phyloP scores from a whole-genome alignment of 306 rosid genomes.

The Argentina anserina region DNA sequence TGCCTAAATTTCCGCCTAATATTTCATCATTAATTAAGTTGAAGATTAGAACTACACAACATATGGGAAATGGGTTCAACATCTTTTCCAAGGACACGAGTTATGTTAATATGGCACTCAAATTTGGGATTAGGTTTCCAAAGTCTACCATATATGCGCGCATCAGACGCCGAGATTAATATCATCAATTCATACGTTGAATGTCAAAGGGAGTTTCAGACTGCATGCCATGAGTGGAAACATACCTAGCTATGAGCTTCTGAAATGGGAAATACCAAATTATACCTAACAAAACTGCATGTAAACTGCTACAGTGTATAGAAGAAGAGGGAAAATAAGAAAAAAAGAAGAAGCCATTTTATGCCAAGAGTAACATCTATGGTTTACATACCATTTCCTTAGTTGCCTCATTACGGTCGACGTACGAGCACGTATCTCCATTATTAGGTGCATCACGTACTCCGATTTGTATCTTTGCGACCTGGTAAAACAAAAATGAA shows the following conservation, averaged over 20 bases:
- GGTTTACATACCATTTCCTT: not conserved
- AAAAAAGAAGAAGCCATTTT: not conserved
- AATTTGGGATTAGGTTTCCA: not conserved
- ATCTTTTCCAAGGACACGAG: not conserved
- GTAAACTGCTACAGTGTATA: not conserved
- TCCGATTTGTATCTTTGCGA: no score
- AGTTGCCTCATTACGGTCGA: no score
- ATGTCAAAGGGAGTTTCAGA: slow-evolving; percentile 2
- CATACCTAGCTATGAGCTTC: not conserved
- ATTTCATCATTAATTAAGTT: not conserved
- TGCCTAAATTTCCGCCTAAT: not conserved
- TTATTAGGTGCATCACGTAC: no score
- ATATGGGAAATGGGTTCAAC: not conserved
- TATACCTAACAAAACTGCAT: not conserved
- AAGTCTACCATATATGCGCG: not conserved
- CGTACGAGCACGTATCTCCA: no score
- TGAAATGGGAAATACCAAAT: not conserved
- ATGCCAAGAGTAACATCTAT: not conserved
- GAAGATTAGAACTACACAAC: not conserved
- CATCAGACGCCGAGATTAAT: not conserved
- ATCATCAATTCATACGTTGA: not conserved
- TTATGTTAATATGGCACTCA: slow-evolving; percentile 1
- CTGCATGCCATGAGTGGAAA: not conserved
- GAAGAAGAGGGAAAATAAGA: no score
- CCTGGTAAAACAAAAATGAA: no score